Conservation (phyloP, 2,329 filamentous ascomycete species). For the Phyllosticta ampelicida region DNA sequence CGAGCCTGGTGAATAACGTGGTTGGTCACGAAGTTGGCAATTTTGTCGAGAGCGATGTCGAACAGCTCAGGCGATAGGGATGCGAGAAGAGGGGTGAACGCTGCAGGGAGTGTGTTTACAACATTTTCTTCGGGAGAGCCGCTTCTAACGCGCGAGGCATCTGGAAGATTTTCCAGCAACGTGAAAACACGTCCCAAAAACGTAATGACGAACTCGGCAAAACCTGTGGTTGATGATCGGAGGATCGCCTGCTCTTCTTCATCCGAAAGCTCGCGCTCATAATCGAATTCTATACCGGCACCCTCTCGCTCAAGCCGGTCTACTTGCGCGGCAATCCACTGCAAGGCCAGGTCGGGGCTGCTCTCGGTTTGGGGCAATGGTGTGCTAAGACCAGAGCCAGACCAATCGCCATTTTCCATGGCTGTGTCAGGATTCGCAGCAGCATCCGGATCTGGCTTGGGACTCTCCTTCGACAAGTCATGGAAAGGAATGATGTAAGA, state of each 20-base stretch:
- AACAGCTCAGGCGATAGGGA: slow-evolving; percentile 88
- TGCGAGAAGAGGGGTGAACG: slow-evolving; percentile 80
- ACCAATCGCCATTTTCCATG: slow-evolving; percentile 2
- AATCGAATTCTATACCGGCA: slow-evolving; percentile 75
- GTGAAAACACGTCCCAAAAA: slow-evolving; percentile 93
- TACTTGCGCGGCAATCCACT: slow-evolving; percentile 92
- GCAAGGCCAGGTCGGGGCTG: slow-evolving; percentile 55
- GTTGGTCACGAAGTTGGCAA: slow-evolving; percentile 80
- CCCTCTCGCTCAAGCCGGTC: slow-evolving; percentile 86
- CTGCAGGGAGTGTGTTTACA: slow-evolving; percentile 86
- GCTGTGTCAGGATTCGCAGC: not conserved
- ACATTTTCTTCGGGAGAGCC: slow-evolving; percentile 95
- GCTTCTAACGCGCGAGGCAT: slow-evolving; percentile 75
- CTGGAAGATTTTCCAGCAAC: slow-evolving; percentile 85
- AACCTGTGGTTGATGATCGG: slow-evolving; percentile 85
- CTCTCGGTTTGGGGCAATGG: slow-evolving; percentile 24
- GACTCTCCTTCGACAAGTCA: slow-evolving; percentile 55
- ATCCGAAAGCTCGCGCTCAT: slow-evolving; percentile 68
- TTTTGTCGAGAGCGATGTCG: slow-evolving; percentile 82
- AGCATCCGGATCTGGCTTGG: not conserved
- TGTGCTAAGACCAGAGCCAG: slow-evolving; percentile 18
- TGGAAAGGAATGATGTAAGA: slow-evolving; percentile 93
- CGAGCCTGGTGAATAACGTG: slow-evolving; percentile 95
- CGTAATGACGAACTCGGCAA: slow-evolving; percentile 83
- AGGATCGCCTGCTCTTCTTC: slow-evolving; percentile 80